Evolutionary conservation across 139 green algal species (phyloP).

Genomic region (Chlamydomonas urium): DNA sequence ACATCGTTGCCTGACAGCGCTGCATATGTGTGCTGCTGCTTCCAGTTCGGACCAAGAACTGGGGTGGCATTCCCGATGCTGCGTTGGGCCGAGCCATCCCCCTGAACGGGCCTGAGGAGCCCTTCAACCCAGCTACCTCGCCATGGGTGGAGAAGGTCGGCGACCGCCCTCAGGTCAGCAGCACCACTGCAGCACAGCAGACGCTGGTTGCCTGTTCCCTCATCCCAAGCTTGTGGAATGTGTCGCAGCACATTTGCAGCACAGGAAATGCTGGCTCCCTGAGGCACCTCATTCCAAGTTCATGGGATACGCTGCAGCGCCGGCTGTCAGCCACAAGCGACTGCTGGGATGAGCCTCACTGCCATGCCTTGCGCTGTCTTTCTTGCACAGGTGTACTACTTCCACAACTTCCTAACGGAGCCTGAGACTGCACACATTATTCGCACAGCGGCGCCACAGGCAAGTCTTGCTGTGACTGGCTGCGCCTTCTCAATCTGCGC

Average conservation of each 20-base stretch:
- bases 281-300: not conserved
- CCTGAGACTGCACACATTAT: constrained; percentile 26
- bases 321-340: not conserved
- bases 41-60: too few relatives aligned
- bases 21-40: too few relatives aligned
- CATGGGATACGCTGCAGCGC: not conserved
- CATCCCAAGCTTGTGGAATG: not conserved
- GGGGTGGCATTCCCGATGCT: too few relatives aligned
- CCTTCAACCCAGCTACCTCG: not conserved
- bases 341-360: not conserved
- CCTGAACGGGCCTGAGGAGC: too few relatives aligned
- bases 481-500: not conserved
- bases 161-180: not conserved
- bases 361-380: not conserved
- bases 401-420: constrained; percentile 27
- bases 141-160: constrained; percentile 16
- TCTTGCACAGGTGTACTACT: constrained; percentile 15
- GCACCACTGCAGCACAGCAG: not conserved
- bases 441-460: constrained; percentile 18
- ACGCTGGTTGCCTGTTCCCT: not conserved
- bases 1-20: too few relatives aligned
- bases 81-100: too few relatives aligned
- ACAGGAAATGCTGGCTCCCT: not conserved
- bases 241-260: too few relatives aligned
- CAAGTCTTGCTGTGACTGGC: not conserved